phyloP scores from a whole-genome alignment of 2,329 filamentous ascomycete genomes.

The Beauveria sp. region DNA sequence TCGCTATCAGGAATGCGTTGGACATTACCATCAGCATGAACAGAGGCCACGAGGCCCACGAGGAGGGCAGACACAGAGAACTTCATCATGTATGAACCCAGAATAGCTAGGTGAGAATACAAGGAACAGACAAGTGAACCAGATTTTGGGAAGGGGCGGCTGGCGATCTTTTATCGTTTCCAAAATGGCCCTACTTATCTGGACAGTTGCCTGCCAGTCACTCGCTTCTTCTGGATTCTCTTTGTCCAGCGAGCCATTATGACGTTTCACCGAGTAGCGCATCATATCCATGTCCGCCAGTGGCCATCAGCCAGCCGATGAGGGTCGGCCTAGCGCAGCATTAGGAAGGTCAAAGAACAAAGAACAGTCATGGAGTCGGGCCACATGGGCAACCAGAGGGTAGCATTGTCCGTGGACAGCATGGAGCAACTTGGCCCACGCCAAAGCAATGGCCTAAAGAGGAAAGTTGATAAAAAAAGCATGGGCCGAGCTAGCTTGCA shows the following conservation, averaged over 20 bases:
- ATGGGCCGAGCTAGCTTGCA: background rate
- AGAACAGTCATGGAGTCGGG: background rate
- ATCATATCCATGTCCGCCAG: background rate
- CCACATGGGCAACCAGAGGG: background rate
- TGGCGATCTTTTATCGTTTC: background rate
- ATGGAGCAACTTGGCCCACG: background rate
- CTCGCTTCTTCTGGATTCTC: background rate
- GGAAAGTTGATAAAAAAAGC: conserved; percentile 1
- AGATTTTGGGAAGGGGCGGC: background rate
- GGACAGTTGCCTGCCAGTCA: background rate
- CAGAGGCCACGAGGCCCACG: conserved; percentile 18
- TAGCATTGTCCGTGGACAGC: background rate
- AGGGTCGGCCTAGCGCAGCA: background rate
- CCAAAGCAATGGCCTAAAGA: background rate
- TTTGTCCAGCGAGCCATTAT: background rate
- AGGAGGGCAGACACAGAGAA: conserved; percentile 8
- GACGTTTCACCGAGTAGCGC: background rate
- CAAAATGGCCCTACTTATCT: background rate
- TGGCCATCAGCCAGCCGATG: background rate
- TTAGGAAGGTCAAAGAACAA: background rate
- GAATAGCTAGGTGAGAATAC: background rate
- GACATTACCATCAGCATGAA: conserved; percentile 76
- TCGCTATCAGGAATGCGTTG: conserved; percentile 68
- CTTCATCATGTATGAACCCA: background rate
- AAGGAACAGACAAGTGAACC: background rate